A percentile compares a stretch with the other conserved stretches of the same genome.
These are phyloP conservation scores for Arthroderma uncinatum DNA, from an alignment of 2,329 filamentous ascomycete genomes.

Conservation along the genomic window DNA sequence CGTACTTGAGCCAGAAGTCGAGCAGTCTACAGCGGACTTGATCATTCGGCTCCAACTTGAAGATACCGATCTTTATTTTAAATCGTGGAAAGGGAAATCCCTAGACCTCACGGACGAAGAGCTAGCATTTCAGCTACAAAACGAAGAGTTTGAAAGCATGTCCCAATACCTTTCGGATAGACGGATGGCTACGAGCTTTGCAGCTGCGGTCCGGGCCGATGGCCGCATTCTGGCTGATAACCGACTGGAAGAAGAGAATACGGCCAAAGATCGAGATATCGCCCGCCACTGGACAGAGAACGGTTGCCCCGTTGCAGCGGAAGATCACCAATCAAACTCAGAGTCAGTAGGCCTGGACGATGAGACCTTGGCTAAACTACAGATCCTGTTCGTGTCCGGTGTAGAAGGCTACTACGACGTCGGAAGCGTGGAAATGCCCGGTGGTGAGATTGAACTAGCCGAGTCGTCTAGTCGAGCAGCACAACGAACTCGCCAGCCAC, in stretches of 20 bases:
- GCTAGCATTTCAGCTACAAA: constrained; percentile 13
- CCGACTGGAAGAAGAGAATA: constrained; percentile 12
- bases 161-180: constrained; percentile 14
- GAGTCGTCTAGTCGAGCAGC: constrained; percentile 11
- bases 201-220: constrained; percentile 16
- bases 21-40: constrained; percentile 14
- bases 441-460: constrained; percentile 6
- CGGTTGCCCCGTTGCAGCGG: not conserved
- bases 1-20: constrained; percentile 7
- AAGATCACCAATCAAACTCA: not conserved
- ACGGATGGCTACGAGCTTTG: constrained; percentile 20
- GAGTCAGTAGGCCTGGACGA: constrained; percentile 6
- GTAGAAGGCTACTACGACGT: not conserved
- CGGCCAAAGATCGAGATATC: constrained; percentile 5
- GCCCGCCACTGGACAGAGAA: not conserved
- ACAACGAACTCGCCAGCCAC: constrained; percentile 6
- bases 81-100: constrained; percentile 13
- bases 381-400: constrained; percentile 7
- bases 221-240: constrained; percentile 12
- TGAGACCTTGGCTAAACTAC: constrained; percentile 13
- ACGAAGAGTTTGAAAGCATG: constrained; percentile 12
- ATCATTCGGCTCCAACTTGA: constrained; percentile 17
- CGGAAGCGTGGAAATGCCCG: not conserved
- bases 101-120: constrained; percentile 14
- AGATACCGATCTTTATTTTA: constrained; percentile 13